phyloP scores from a whole-genome alignment of 1,139 yeast genomes.

The Yamadazyma jaroonii region DNA sequence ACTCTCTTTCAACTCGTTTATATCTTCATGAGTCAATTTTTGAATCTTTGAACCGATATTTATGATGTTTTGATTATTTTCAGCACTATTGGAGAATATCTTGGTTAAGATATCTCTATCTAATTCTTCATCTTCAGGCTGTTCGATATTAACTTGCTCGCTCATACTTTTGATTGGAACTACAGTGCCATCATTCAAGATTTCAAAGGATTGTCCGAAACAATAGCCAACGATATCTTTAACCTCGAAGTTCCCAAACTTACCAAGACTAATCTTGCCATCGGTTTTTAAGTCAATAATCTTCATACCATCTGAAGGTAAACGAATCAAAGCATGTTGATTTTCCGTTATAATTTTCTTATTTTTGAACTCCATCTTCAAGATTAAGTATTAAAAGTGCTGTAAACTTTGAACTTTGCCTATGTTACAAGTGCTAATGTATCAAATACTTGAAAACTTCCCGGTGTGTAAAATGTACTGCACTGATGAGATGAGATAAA shows the following conservation, averaged over 20 bases:
- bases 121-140: constrained; percentile 25
- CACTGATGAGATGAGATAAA: background rate
- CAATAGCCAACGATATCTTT: constrained; percentile 76
- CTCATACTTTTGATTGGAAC: constrained; percentile 44
- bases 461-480: too few species aligned
- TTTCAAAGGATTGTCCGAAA: constrained; percentile 88
- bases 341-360: constrained; percentile 21
- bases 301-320: constrained; percentile 81
- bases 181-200: constrained; percentile 55
- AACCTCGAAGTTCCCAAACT: constrained; percentile 82
- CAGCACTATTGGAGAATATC: constrained; percentile 46
- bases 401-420: too few species aligned
- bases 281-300: constrained; percentile 62
- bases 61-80: constrained; percentile 66
- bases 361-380: constrained; percentile 1
- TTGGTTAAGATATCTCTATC: constrained; percentile 38
- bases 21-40: constrained; percentile 68
- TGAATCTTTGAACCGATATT: constrained; percentile 79
- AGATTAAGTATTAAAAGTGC: too few species aligned
- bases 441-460: too few species aligned
- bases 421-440: too few species aligned
- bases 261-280: constrained; percentile 71
- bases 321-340: constrained; percentile 62
- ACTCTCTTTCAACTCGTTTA: constrained; percentile 71
- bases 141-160: constrained; percentile 22